phyloP scores from a whole-genome alignment of 352 stramenopile species.

The Phytophthora macrochlamydospora region DNA sequence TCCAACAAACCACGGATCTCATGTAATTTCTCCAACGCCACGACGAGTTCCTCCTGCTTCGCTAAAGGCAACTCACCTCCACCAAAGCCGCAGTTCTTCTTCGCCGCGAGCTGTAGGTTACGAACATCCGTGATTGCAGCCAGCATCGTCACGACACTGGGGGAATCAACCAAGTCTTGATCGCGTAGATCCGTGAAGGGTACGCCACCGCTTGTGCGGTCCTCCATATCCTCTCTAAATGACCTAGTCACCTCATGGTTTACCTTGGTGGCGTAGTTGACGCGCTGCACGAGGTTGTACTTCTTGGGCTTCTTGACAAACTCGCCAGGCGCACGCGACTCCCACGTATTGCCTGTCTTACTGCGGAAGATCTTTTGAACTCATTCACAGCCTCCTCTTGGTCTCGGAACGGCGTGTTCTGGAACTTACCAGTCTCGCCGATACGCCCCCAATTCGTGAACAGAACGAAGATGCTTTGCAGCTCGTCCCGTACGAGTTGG shows the following conservation, averaged over 20 bases:
- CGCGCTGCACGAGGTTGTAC: slow-evolving; percentile 77
- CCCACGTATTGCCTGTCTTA: slow-evolving; percentile 81
- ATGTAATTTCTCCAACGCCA: slow-evolving; percentile 49
- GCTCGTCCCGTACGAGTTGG: slow-evolving; percentile 71
- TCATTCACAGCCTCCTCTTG: slow-evolving; percentile 57
- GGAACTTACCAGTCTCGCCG: slow-evolving; percentile 75
- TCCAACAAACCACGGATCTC: slow-evolving; percentile 60
- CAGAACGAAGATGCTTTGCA: slow-evolving; percentile 73
- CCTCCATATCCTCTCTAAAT: slow-evolving; percentile 49
- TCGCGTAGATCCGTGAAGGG: slow-evolving; percentile 45
- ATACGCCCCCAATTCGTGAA: slow-evolving; percentile 87
- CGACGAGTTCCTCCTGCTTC: slow-evolving; percentile 58
- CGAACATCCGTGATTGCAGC: slow-evolving; percentile 74
- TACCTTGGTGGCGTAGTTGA: slow-evolving; percentile 60
- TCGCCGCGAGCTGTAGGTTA: slow-evolving; percentile 70
- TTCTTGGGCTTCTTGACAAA: slow-evolving; percentile 72
- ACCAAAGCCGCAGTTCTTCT: slow-evolving; percentile 50
- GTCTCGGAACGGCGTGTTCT: slow-evolving; percentile 75
- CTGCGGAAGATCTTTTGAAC: slow-evolving; percentile 85
- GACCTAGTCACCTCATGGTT: slow-evolving; percentile 58
- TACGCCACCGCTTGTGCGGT: slow-evolving; percentile 7
- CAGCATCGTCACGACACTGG: slow-evolving; percentile 56
- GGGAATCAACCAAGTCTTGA: slow-evolving; percentile 17
- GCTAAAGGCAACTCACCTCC: slow-evolving; percentile 60
- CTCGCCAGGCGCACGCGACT: slow-evolving; percentile 29